Evolutionary conservation across 768 basidiomycete genomes (phyloP), one percentile per base, ranked within the genome.

Genomic region (Thelephora ganbajun): DNA sequence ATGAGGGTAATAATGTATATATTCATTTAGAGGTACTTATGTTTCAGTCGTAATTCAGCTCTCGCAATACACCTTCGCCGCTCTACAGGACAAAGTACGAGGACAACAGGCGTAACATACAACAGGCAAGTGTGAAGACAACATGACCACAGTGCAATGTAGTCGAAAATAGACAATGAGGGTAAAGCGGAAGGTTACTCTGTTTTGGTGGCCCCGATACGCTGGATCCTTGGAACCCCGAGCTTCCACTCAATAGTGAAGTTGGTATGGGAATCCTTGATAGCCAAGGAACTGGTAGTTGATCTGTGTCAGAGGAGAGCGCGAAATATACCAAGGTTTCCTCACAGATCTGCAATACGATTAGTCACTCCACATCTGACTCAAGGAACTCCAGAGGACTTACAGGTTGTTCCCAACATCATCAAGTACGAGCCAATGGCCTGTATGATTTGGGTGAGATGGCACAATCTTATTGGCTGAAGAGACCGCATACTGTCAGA

Each of bases 261-360:
- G 23, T 74, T 71, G 35, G 66, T 60, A 43, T 73, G 69, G 50
- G 72, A 66, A 54, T 80, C 79, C 54, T 82, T 81, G 53, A 75
- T 63, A 57, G 76, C 79, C 11, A 83, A 63, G 1, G 74, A 72
- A 20, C 79, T 79, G 44, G 44, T 48, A 19, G 43, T 30, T 36
- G 2, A 11, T 19, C 20, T 26, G 11, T 33, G 11, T 22, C 33
- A 19, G 36, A 30, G 26, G 5, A 3, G 20, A 33, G 3, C 16
- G n/a, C 22, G 37, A 35, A 22, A 36, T 5, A 23, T 7, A 35
- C 35, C 43, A 34, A 41, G 20, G 34, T 6, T 18, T 33, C 54
- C 58, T 52, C 45, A 58, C 55, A 54, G 41, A 46, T 58, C 62
- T 66, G 22, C 13, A 19, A 36, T 7, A 35, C 34, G 19, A 11